Evolutionary conservation across 2,329 filamentous ascomycete genomes (phyloP), one percentile per base, ranked within the genome.

Genomic region (Thielaviopsis ethacetica): DNA sequence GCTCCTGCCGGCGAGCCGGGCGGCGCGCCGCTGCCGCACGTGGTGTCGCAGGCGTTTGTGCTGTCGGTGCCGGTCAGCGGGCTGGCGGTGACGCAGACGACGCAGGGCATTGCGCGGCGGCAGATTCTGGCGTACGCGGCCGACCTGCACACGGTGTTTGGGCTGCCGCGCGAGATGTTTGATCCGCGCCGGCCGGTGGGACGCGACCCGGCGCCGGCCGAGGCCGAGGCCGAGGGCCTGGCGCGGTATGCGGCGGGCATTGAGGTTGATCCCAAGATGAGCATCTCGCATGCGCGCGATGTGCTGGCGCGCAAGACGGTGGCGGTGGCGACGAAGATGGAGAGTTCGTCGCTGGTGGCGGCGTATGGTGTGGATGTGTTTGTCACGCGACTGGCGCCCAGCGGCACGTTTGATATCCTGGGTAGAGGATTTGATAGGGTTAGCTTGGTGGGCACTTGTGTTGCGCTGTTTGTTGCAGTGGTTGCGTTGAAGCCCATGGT

Each of bases 361-460:
- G 90, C 89, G 0, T 95, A 86, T 66, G 93, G 93, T 3, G 70
- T 89, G 15, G 93, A 98, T 69, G 74, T 97, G 1, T 98, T 94
- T 64, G 90, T 87, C 15, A 91, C 90, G 1, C 77, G 90, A 57
- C 81, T 94, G 12, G 82, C 85, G n/a, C 93, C 93, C 0, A 95
- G 89, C 70, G 83, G 86, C 65, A 80, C 86, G 17, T 98, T 98
- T 70, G 93, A 98, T 72, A 82, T 97, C 50, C 74, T 98, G 17
- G 93, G 90, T 62, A 93, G 90, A 71, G 88, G 88, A 2, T 98
- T 98, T 71, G 93, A 91, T 69, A 96, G 95, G 75, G 68, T 90
- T 59, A 86, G 90, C 65, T 80, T 98, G 67, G 70, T 96, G 44
- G 76, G 80, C 17, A 98, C 93, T 0, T 90, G 98, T 44, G 75